These are phyloP conservation scores for Pythium plurisporium DNA, from an alignment of 352 stramenopile genomes.

Conservation along the genomic window DNA sequence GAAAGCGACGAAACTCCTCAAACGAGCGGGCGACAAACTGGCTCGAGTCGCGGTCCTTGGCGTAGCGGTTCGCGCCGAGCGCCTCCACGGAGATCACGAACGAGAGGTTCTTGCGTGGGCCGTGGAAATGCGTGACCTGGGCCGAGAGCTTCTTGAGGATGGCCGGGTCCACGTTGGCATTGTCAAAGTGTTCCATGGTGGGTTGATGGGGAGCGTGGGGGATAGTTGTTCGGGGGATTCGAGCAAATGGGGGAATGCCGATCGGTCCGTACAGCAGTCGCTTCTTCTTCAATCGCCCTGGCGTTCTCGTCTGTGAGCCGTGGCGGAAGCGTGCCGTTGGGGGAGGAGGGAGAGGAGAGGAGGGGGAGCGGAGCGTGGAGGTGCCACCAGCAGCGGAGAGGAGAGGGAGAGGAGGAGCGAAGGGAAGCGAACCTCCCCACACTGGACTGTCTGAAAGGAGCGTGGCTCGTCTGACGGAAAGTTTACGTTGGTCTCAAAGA, in stretches of 20 bases:
- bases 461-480: slow-evolving; percentile 2
- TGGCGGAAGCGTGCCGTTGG: not conserved
- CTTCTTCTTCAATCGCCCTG: not conserved
- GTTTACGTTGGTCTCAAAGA: slow-evolving; percentile 5
- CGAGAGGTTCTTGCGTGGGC: slow-evolving; percentile 64
- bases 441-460: slow-evolving; percentile 15
- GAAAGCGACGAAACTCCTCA: slow-evolving; percentile 72
- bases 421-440: not conserved
- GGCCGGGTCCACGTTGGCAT: slow-evolving; percentile 52
- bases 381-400: not conserved
- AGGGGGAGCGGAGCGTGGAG: not conserved
- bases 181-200: slow-evolving; percentile 39
- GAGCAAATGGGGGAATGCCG: slow-evolving; percentile 13
- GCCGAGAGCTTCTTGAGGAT: slow-evolving; percentile 80
- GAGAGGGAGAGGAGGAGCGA: not conserved
- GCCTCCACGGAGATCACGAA: slow-evolving; percentile 79
- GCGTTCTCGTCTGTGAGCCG: not conserved
- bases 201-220: not conserved
- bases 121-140: slow-evolving; percentile 65
- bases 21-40: slow-evolving; percentile 70
- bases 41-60: slow-evolving; percentile 61
- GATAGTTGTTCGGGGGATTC: slow-evolving; percentile 2
- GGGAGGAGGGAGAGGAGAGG: not conserved
- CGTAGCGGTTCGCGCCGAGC: slow-evolving; percentile 48
- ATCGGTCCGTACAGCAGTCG: not conserved